phyloP scores from a whole-genome alignment of 345 rosid genomes.

The Murraya paniculata region DNA sequence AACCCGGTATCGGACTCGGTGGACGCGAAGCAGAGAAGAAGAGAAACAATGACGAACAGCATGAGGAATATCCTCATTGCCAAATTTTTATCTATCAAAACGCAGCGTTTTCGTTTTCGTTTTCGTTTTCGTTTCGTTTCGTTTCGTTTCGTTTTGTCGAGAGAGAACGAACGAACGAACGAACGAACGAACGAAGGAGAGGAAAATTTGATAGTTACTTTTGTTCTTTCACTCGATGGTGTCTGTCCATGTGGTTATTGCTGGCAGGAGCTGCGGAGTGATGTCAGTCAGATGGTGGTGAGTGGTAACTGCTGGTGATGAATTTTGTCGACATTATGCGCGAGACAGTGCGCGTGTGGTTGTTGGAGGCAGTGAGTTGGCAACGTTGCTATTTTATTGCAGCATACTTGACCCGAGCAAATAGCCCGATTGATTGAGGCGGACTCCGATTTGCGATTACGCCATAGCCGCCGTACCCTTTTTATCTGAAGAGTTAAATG shows the following conservation, averaged over 20 bases:
- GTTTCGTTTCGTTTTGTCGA: not conserved
- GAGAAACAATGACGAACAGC: conserved; percentile 10
- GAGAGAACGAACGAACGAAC: not conserved
- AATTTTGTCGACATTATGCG: not conserved
- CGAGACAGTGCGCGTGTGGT: not conserved
- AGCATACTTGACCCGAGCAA: not conserved
- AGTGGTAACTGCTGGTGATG: not conserved
- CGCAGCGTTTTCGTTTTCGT: not conserved
- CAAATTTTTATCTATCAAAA: not conserved
- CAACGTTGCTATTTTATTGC: not conserved
- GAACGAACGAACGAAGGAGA: not conserved
- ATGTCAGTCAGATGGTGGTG: not conserved
- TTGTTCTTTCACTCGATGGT: not conserved
- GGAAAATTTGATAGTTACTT: too few species aligned
- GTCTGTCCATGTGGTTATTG: too few species aligned
- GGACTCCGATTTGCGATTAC: not conserved
- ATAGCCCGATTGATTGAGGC: not conserved
- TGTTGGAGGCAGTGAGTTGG: not conserved
- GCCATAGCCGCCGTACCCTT: not conserved
- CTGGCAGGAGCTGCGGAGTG: not conserved
- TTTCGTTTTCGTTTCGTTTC: not conserved
- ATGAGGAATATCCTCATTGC: conserved; percentile 22
- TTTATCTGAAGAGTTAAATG: not conserved
- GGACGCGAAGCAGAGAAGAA: conserved; percentile 22
- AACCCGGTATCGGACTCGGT: conserved; percentile 12